Evolutionary conservation across 371 early-diverging fungal genomes (phyloP), one percentile per base, ranked within the genome.

Genomic region (Mortierella sp.): DNA sequence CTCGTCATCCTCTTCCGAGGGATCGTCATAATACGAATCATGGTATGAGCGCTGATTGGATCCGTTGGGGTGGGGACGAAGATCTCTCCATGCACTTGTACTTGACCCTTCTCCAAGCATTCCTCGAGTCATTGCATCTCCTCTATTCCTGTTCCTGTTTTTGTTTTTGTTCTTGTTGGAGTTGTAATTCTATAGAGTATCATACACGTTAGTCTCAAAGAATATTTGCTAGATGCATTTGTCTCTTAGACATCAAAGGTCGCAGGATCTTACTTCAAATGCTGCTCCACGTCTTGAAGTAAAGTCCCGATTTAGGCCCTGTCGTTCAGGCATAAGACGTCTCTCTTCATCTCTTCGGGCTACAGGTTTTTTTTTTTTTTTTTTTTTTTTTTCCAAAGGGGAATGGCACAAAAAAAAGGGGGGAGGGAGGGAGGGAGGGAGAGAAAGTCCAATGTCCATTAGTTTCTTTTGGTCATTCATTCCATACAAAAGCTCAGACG

Each of bases 21-120:
- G 37, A 37, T 79, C 73, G 44, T 79, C 80, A 53, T 58, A 69
- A 37, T 79, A 79, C 1, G 69, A 67, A 15, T 79, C 80, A 14
- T 72, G 73, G 63, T 66, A 69, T 3, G 79, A 43, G 4, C 67
- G 70, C 16, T 62, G 72, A 26, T 47, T 61, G 18, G 57, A 29
- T 29, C 70, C 71, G 46, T 45, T 66, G 5, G 70, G 62, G 9
- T 57, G 53, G 15, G 79, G 73, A 37, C 80, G 47, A 37, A 73
- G 70, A 51, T 79, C 80, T 21, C 80, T 60, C 80, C 80, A 79
- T 43, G 64, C 80, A 30, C 52, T 69, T 2, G 80, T 64, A 51
- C 80, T 79, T 11, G 80, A 79, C 19, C 80, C 70, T 60, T 79
- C 76, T 25, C 75, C 74, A 15, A 79, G 66, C 50, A 73, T 60